phyloP scores from a whole-genome alignment of 129 eudicot genomes.

The Flaveria robusta region DNA sequence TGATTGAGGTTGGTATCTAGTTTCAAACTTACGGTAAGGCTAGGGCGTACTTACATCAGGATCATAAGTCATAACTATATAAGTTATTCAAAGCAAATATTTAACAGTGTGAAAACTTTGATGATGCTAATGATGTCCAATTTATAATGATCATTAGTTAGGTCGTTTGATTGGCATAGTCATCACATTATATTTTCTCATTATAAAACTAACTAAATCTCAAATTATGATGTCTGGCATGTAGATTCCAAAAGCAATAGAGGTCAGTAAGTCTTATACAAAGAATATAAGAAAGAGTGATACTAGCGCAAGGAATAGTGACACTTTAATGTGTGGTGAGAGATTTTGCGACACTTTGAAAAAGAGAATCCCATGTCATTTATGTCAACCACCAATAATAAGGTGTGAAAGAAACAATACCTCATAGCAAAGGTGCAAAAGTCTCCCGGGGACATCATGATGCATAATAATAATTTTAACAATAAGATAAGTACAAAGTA shows the following conservation, averaged over 20 bases:
- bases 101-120: neutral
- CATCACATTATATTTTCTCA: conserved; percentile 31
- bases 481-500: too few species aligned
- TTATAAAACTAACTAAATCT: conserved; percentile 16
- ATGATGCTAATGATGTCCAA: conserved; percentile 34
- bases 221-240: conserved; percentile 27
- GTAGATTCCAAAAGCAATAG: conserved; percentile 28
- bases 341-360: neutral
- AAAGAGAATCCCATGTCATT: conserved; percentile 26
- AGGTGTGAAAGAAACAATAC: conserved; percentile 32
- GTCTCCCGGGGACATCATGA: too few species aligned
- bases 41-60: too few species aligned
- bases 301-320: neutral
- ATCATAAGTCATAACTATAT: too few species aligned
- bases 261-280: neutral
- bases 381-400: conserved; percentile 18
- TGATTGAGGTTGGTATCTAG: too few species aligned
- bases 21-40: too few species aligned
- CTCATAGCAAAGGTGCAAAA: neutral
- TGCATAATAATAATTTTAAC: too few species aligned
- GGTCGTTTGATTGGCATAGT: conserved; percentile 36
- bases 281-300: neutral
- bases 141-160: conserved; percentile 26
- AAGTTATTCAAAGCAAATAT: conserved; percentile 2
- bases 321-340: neutral